A percentile compares a stretch with the other conserved stretches of the same genome.
phyloP scores from a whole-genome alignment of 2,329 filamentous ascomycete genomes.

The Penicillium sp. region DNA sequence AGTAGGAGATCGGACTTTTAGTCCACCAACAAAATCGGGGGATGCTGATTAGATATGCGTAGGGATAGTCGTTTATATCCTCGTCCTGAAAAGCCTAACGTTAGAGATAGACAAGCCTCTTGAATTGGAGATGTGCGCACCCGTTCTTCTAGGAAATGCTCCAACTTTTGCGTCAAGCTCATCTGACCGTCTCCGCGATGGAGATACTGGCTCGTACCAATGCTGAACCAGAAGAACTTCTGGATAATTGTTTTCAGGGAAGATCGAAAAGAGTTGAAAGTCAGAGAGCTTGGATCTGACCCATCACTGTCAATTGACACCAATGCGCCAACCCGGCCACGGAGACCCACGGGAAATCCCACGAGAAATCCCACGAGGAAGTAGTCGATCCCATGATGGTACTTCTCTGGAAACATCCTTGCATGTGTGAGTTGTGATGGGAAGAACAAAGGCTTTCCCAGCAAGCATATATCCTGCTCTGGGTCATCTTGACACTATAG shows the following conservation, averaged over 20 bases:
- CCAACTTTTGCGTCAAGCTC: constrained; percentile 14
- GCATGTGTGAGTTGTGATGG: constrained; percentile 22
- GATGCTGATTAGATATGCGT: constrained; percentile 21
- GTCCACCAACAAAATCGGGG: constrained; percentile 21
- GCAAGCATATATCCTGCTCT: background rate
- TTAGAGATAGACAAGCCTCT: background rate
- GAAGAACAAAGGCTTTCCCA: constrained; percentile 21
- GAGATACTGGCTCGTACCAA: constrained; percentile 14
- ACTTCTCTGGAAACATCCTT: constrained; percentile 19
- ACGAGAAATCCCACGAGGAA: constrained; percentile 26
- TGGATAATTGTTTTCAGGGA: background rate
- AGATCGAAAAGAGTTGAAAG: background rate
- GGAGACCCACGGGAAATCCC: constrained; percentile 25
- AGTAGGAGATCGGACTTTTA: constrained; percentile 22
- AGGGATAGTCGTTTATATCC: constrained; percentile 15
- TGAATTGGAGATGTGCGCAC: constrained; percentile 3
- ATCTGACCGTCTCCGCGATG: constrained; percentile 9
- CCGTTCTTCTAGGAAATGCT: constrained; percentile 15
- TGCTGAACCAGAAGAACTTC: constrained; percentile 17
- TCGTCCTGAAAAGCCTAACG: constrained; percentile 15
- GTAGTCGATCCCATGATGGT: constrained; percentile 25
- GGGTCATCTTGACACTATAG: background rate
- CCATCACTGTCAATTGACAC: constrained; percentile 21
- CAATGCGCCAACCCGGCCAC: constrained; percentile 21
- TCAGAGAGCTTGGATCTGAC: background rate